A percentile compares a stretch with the other conserved stretches of the same genome.
Conservation (phyloP, 768 basidiomycete genomes). For the Lepiota subincarnata region DNA sequence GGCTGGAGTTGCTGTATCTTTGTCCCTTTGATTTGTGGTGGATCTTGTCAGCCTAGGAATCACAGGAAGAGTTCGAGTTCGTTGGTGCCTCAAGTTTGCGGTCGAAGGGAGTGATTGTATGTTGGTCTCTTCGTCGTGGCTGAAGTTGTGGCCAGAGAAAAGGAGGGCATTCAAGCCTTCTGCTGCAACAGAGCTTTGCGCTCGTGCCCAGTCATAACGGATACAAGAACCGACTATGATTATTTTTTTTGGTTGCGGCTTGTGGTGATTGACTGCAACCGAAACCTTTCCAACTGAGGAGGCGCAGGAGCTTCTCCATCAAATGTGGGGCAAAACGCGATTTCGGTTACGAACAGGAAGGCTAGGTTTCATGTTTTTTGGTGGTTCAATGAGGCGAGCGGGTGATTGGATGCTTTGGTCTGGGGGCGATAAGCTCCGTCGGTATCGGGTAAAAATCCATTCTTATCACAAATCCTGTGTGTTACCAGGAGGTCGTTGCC, state of each 20-base stretch:
- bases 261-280: background rate
- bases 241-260: background rate
- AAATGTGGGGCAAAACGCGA: background rate
- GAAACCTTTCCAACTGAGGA: conserved; percentile 3
- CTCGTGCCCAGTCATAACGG: conserved; percentile 9
- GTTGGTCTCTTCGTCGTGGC: conserved; percentile 12
- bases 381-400: conserved; percentile 5
- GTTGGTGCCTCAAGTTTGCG: background rate
- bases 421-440: background rate
- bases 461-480: conserved; percentile 3
- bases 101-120: background rate
- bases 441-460: background rate
- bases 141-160: conserved; percentile 12
- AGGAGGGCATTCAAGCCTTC: background rate
- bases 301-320: background rate
- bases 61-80: background rate
- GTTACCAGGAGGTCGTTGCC: background rate
- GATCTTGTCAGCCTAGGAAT: conserved; percentile 1
- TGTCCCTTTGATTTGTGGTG: background rate
- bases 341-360: conserved; percentile 4
- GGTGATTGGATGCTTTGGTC: background rate
- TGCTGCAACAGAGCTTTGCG: conserved; percentile 13
- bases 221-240: conserved; percentile 7
- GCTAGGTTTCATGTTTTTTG: background rate
- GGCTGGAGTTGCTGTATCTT: background rate